Evolutionary conservation across 2,329 filamentous ascomycete genomes (phyloP), one percentile per base, ranked within the genome.

Genomic region (Clonostachys solani): DNA sequence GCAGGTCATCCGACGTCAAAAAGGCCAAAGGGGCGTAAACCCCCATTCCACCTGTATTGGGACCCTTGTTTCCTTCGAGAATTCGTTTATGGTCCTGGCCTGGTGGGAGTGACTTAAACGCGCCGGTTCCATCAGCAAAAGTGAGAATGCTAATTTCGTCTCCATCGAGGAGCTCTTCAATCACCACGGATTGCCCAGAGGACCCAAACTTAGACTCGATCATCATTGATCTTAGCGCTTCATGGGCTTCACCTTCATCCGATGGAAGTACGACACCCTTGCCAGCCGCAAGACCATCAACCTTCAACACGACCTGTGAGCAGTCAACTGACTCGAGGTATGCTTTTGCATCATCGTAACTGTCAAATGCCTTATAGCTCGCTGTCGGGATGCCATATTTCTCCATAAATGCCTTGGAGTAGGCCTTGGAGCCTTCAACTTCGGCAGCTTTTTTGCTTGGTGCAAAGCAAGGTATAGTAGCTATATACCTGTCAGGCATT

Each of bases 321-420:
- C 23, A 29, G 34, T 72, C 59, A 17, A 83, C 68, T 6, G 62
- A 68, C 47, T 86, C 77, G 12, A 91, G 68, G 57, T 91, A 87
- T 52, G 75, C 62, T 44, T 66, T 69, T 2, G 85, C 84, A 5
- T 72, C 62, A 45, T 81, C 74, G 60, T 83, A 83, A 46, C 77
- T 67, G 53, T 69, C 74, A 62, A 91, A 91, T 63, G 85, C 89
- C 55, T 75, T 72, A 62, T 89, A 89, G 35, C 73, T 73, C 12
- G 88, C 88, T 0, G 87, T 91, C 16, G 87, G 86, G 52, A 92
- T 91, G 50, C 73, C 74, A 62, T 89, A 75, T 41, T 77, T 75
- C 58, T 80, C 77, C 87, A 92, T 92, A 59, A 92, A 91, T 58
- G 88, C 83, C 60, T 92, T 91, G 37, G 84, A 83, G 60, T 87